Conservation (phyloP, 768 basidiomycete species). For the Gyrodon lividus region DNA sequence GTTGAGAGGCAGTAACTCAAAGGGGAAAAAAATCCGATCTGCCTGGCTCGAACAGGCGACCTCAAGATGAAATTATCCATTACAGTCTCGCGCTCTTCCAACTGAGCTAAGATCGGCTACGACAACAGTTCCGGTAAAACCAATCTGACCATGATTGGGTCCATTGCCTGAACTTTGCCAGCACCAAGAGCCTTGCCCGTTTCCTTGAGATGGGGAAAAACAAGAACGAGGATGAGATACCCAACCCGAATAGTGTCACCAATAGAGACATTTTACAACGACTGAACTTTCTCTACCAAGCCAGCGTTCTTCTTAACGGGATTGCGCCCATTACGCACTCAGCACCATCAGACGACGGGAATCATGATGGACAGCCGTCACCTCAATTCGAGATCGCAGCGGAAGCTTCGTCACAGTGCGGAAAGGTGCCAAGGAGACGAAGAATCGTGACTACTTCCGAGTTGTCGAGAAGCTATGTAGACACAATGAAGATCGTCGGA, state of each 20-base stretch:
- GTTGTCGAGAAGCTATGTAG: constrained; percentile 62
- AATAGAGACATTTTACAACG: constrained; percentile 81
- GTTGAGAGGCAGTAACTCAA: too few relatives aligned
- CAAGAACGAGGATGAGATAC: constrained; percentile 55
- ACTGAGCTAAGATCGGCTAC: constrained; percentile 37
- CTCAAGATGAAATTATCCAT: constrained; percentile 39
- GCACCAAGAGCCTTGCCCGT: too few relatives aligned
- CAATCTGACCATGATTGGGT: too few relatives aligned
- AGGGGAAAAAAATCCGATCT: constrained; percentile 35
- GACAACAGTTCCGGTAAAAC: not conserved
- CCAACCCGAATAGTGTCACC: constrained; percentile 54
- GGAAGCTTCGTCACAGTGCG: not conserved
- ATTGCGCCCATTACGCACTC: constrained; percentile 25
- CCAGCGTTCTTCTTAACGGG: constrained; percentile 59
- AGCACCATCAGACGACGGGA: not conserved
- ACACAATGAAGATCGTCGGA: constrained; percentile 67
- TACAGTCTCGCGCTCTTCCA: constrained; percentile 53
- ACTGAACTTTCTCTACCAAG: constrained; percentile 84
- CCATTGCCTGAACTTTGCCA: too few relatives aligned
- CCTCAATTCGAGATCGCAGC: not conserved
- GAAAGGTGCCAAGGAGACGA: constrained; percentile 17
- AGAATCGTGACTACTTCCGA: constrained; percentile 41
- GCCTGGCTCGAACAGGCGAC: constrained; percentile 46
- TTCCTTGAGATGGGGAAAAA: constrained; percentile 56
- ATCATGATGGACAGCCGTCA: not conserved